These are phyloP conservation scores for Vigna trinervia DNA, from an alignment of 306 rosid species.

Conservation along the genomic window DNA sequence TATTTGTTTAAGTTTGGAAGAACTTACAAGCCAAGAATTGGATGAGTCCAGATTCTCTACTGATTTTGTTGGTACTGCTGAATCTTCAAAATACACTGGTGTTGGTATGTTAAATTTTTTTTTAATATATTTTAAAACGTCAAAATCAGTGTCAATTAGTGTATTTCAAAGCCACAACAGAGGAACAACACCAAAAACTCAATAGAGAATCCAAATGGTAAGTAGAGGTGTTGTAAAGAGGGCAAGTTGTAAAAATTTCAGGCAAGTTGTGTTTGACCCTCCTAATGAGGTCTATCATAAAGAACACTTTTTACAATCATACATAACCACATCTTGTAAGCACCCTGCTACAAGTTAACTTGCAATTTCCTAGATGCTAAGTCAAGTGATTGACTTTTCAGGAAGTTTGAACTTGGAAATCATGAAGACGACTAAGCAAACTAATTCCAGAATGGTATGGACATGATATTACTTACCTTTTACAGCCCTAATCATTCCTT, in stretches of 20 bases:
- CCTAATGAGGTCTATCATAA: neutral
- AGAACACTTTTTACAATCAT: neutral
- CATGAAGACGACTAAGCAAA: constrained; percentile 1
- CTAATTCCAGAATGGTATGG: constrained; percentile 9
- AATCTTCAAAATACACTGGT: too few relatives aligned
- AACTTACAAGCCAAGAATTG: too few relatives aligned
- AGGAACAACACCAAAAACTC: too few relatives aligned
- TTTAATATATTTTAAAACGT: too few relatives aligned
- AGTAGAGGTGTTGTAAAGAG: too few relatives aligned
- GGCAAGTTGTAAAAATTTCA: neutral
- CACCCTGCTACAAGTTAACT: neutral
- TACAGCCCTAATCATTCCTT: constrained; percentile 35
- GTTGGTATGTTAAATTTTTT: too few relatives aligned
- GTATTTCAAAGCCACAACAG: too few relatives aligned
- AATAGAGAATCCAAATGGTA: too few relatives aligned
- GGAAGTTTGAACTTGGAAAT: constrained; percentile 18
- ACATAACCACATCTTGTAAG: neutral
- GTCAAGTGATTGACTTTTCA: neutral
- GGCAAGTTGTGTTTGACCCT: neutral
- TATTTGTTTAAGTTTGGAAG: too few relatives aligned
- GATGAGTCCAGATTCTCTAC: too few relatives aligned
- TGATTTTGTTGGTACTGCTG: too few relatives aligned
- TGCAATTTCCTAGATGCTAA: neutral
- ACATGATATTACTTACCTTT: constrained; percentile 38
- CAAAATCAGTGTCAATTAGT: too few relatives aligned